Conservation (phyloP, 2,329 filamentous ascomycete genomes). For the Sclerotinia borealis region DNA sequence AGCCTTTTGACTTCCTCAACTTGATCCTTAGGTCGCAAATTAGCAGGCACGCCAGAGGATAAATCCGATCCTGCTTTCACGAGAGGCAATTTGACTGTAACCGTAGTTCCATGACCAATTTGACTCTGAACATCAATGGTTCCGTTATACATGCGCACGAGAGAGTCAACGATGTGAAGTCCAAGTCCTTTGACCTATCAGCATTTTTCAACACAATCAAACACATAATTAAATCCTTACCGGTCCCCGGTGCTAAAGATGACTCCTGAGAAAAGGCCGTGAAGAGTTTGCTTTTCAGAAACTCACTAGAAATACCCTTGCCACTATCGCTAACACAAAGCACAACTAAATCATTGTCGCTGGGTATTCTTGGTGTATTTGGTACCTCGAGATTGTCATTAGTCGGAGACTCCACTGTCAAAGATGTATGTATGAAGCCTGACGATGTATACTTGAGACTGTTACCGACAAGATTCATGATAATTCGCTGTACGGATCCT, state of each 20-base stretch:
- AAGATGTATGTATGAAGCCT: constrained; percentile 41
- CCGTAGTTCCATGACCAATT: constrained; percentile 45
- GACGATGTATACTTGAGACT: constrained; percentile 52
- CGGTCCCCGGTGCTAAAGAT: constrained; percentile 50
- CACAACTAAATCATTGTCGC: constrained; percentile 9
- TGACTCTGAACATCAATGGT: constrained; percentile 51
- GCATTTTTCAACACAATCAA: neutral
- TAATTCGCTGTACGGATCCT: constrained; percentile 42
- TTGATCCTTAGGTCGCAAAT: neutral
- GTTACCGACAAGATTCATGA: constrained; percentile 57
- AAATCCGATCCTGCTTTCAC: neutral
- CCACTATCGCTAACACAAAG: constrained; percentile 54
- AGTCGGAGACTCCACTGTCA: constrained; percentile 3
- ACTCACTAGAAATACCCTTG: constrained; percentile 55
- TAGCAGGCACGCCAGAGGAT: neutral
- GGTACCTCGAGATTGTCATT: neutral
- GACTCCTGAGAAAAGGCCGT: constrained; percentile 57
- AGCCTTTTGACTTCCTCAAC: neutral
- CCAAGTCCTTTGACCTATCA: constrained; percentile 37
- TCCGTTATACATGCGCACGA: constrained; percentile 53
- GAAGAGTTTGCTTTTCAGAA: constrained; percentile 51
- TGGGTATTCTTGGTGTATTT: neutral
- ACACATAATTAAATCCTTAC: constrained; percentile 24
- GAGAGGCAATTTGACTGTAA: constrained; percentile 37
- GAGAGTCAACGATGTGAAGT: constrained; percentile 52